Percentiles rank a stretch among this genome's conserved stretches.
Evolutionary conservation across 2,329 filamentous ascomycete species (phyloP).

Genomic region (Penicillium sp.): DNA sequence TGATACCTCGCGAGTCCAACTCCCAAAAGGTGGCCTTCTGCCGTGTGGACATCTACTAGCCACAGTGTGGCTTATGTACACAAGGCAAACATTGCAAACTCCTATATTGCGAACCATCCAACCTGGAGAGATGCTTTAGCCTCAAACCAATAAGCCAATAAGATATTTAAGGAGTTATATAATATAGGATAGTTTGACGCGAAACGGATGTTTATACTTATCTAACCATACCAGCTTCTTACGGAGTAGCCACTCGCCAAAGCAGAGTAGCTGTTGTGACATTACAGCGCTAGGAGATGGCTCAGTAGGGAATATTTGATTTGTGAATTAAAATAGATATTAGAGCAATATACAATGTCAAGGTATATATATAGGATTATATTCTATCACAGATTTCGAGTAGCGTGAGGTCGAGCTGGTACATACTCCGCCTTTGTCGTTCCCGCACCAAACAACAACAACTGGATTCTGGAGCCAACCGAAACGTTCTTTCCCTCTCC

Average conservation of each 20-base stretch:
- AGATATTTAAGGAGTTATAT: neutral
- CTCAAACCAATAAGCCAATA: slow-evolving; percentile 4
- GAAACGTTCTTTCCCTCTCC: slow-evolving; percentile 23
- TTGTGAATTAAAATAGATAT: neutral
- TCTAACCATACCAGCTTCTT: no score
- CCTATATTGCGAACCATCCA: slow-evolving; percentile 45
- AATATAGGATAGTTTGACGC: neutral
- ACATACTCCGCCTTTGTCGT: slow-evolving; percentile 13
- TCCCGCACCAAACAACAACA: slow-evolving; percentile 13
- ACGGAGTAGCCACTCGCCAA: neutral
- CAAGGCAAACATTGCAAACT: slow-evolving; percentile 46
- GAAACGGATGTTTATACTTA: neutral
- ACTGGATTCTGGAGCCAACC: slow-evolving; percentile 10
- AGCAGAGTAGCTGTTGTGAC: neutral
- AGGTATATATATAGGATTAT: neutral
- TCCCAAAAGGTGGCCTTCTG: slow-evolving; percentile 46
- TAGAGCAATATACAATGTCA: neutral
- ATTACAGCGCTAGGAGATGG: neutral
- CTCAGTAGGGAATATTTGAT: neutral
- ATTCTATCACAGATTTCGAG: neutral
- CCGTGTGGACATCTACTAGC: slow-evolving; percentile 35
- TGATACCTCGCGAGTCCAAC: slow-evolving; percentile 17
- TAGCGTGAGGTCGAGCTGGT: neutral
- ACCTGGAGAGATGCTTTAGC: slow-evolving; percentile 39
- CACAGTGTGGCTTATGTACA: slow-evolving; percentile 26